A percentile compares a stretch with the other conserved stretches of the same genome.
Conservation (phyloP, 192 early-diverging fungal species). For the Coemansia sp. region DNA sequence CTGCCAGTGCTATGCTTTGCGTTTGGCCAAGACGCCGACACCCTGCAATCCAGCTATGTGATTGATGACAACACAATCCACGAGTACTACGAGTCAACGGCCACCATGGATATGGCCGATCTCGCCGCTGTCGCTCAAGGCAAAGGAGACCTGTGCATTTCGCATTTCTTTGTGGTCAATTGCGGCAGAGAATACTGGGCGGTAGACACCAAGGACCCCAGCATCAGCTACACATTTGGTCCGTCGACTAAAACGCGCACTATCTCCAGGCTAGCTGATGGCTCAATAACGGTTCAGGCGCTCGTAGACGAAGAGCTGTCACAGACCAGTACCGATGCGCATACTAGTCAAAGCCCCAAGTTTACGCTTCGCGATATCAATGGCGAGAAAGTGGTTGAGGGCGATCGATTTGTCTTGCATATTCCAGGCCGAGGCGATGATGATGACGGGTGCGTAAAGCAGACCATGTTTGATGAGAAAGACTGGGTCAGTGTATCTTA, state of each 20-base stretch:
- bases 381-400: too few species aligned
- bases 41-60: too few species aligned
- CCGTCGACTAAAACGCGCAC: too few species aligned
- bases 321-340: neutral
- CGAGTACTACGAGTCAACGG: neutral
- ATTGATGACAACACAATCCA: neutral
- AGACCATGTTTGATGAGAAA: neutral
- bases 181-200: neutral
- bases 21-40: too few species aligned
- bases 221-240: too few species aligned
- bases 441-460: neutral
- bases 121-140: too few species aligned
- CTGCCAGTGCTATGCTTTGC: too few species aligned
- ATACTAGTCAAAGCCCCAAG: neutral
- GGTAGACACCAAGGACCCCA: neutral
- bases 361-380: neutral
- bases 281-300: neutral
- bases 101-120: neutral
- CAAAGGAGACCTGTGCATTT: neutral
- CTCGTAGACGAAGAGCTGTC: neutral
- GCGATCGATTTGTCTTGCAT: neutral
- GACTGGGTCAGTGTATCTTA: neutral
- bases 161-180: constrained; percentile 1
- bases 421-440: too few species aligned
- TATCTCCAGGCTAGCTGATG: neutral